Base-by-base conservation (phyloP, 176 grass and related monocot species). In the Phoenix roebelenii region DNA sequence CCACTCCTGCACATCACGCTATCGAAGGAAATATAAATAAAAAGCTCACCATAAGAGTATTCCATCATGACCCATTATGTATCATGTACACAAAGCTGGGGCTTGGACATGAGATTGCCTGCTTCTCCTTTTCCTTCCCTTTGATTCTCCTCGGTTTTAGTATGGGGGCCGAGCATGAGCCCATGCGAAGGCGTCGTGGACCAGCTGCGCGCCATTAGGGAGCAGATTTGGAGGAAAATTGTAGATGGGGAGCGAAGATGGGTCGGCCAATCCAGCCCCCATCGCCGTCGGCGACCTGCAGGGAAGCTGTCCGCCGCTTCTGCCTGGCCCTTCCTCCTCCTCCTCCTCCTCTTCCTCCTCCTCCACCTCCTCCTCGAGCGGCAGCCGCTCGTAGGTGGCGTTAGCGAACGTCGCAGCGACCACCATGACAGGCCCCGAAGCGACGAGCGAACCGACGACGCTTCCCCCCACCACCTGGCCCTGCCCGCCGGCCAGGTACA, bases 141-240 rank as follows among this genome's bases (percentile, higher is more conserved):
- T 44, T 12, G 35, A 44, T 44, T 44, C 1, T 9, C 10, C 35
- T 12, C 10, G 1, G 35, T 44, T 14, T 44, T 81, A 81, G 72
- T 71, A 82, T 1, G 72, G 67, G 9, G 72, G 72, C 15, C 67
- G 79, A 22, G 54, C 72, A 66, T 81, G 79, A 28, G 66, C 29
- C 55, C 77, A 75, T 64, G 64, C 58, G 66, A 58, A 35, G 16
- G 61, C 63, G 26, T 74, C 78, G 57, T 75, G 72, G 19, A 54
- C 60, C 22, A 73, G 10, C 44, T 59, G 60, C 24, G 52, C 29
- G 1, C 35, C 35, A 12, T 44, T 44, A 12, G 35, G 35, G 9
- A 70, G 20, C 23, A 66, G 20, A 61, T 82, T 75, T 5, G 72
- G 60, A 3, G 72, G 63, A 51, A 82, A 58, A 52, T 49, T 70